Evolutionary conservation across 2,329 filamentous ascomycete genomes (phyloP), one percentile per base, ranked within the genome.

Genomic region (Colletotrichum liriopes): DNA sequence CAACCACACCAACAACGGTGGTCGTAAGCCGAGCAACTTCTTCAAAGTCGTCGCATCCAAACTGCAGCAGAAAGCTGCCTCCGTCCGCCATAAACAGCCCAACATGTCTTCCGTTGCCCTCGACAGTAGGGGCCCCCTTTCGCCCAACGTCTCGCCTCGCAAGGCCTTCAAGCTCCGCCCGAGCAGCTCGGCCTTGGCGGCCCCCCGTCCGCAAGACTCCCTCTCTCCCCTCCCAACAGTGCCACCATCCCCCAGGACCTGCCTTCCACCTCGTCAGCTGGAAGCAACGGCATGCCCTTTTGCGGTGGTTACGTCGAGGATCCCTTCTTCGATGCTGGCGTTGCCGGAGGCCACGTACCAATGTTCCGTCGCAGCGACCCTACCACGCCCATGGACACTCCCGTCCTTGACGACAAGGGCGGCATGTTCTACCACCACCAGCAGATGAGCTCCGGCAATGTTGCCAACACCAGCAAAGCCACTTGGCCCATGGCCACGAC

Each of bases 11-110:
- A 54, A 60, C 55, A 62, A 63, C 64, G 68, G 67, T 59, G 54
- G 55, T 61, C 71, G 80, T 64, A 82, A 80, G 75, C 76, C 80
- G 37, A 84, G 83, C 74, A 83, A 80, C 73, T 81, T 85, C 65
- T 80, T 84, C 73, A 81, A 84, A 61, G 82, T 82, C 9, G 78
- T 85, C 47, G 82, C 82, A 14, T 84, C 83, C 43, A 84, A 82
- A 5, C 78, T 84, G 56, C 80, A 81, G 64, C 80, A 81, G 64
- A 84, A 83, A 74, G 82, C 83, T 32, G 80, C 80, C 26, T 80
- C 78, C 49, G 74, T 83, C 63, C 78, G 80, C 65, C 62, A 68
- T 58, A 74, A 72, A 65, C 61, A 71, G 47, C 65, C 54, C 29
- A 32, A 56, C 51, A 74, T 74, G 73, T 72, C 73, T 59, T 66